Conservation (phyloP, 2,329 filamentous ascomycete genomes). For the Myriosclerotinia scirpicola region DNA sequence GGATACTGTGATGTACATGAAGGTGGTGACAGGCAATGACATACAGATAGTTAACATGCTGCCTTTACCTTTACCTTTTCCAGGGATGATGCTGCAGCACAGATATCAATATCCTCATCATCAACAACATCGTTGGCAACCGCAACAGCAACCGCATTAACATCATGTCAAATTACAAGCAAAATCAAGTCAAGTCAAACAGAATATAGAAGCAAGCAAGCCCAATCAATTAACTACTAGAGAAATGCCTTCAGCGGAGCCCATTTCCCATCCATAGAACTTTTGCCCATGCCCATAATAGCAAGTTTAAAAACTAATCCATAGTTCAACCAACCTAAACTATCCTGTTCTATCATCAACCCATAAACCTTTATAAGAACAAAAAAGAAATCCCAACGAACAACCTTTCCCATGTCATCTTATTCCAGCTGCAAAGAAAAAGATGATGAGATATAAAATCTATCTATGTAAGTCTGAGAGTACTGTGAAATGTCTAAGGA, state of each 20-base stretch:
- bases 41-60: background rate
- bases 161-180: background rate
- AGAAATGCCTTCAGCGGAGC: slow-evolving; percentile 9
- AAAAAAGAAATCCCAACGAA: slow-evolving; percentile 10
- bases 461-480: slow-evolving; percentile 3
- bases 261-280: slow-evolving; percentile 8
- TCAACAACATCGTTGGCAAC: background rate
- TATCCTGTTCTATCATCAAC: background rate
- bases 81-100: no score
- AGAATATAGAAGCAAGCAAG: background rate
- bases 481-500: background rate
- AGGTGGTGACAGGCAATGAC: background rate
- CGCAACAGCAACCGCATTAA: background rate
- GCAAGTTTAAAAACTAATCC: background rate
- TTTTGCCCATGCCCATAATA: background rate
- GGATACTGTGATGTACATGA: background rate
- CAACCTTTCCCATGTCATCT: slow-evolving; percentile 1
- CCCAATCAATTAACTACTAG: slow-evolving; percentile 8
- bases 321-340: background rate
- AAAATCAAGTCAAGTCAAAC: background rate
- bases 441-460: slow-evolving; percentile 9
- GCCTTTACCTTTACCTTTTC: background rate
- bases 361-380: background rate
- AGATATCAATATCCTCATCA: background rate
- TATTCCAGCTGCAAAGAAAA: background rate